Base-by-base conservation (phyloP, 1,284 basidiomycete species). In the Leccinum subrobustum region DNA sequence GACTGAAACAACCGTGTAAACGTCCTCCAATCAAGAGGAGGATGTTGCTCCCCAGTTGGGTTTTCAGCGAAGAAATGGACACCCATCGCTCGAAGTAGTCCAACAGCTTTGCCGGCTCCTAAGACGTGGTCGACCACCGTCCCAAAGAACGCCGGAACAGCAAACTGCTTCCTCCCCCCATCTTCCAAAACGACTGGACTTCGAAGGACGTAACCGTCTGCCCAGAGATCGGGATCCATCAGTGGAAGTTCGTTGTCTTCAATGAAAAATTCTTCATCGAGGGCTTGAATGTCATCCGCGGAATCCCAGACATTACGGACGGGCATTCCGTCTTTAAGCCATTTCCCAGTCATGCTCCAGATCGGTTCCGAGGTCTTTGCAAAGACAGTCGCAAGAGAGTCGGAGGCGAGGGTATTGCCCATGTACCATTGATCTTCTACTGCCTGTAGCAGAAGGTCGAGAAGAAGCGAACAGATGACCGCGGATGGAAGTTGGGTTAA, bases 241-340 rank as follows among this genome's bases (percentile, higher is more conserved):
- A 84, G 73, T n/a, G 76, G 83, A 64, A 86, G 78, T 63, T 81
- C 86, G 70, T 81, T 92, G 68, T 80, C 85, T 67, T 90, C 85
- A 57, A 95, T 84, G 73, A 93, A 94, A 75, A 93, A 93, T 69
- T 95, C 93, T 6, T 87, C 85, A 16, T 92, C 83, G 1, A 87
- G 73, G 23, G 78, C 50, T 54, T 37, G 67, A 23, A 60, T 60
- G 25, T 70, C 60, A 16, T 68, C 68, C 14, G 68, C 67, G 12
- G 59, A 50, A 31, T 68, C 77, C 67, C 72, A 78, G 56, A 75
- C 60, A 8, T 82, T 84, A 33, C 76, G 76, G 20, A 80, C 68
- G 3, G 83, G 81, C 85, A 93, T 91, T 1, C 93, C 92, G 63
- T 87, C 79, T 42, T 78, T 80, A 35, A 95, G 75, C 93, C 93